These are phyloP conservation scores for Ophiocordyceps camponoti-leonardi DNA, from an alignment of 2,329 filamentous ascomycete species.

Conservation along the genomic window DNA sequence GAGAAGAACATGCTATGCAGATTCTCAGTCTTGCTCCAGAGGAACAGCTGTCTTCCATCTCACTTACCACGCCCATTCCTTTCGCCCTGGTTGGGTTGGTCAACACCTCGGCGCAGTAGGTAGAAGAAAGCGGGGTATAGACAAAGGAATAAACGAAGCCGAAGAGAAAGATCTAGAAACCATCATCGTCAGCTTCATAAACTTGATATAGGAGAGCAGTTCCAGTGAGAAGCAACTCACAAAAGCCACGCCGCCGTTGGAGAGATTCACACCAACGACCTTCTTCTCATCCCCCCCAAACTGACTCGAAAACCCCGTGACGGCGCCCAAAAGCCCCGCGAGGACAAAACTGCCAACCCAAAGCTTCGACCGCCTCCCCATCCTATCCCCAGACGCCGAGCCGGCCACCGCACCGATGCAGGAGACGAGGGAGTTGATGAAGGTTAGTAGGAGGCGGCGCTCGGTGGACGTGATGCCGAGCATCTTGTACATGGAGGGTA, in stretches of 20 bases:
- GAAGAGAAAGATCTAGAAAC: constrained; percentile 28
- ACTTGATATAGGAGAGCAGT: neutral
- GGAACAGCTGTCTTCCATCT: neutral
- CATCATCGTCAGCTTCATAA: constrained; percentile 1
- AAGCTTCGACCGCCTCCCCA: constrained; percentile 22
- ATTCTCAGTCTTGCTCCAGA: constrained; percentile 1
- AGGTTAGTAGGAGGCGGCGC: constrained; percentile 26
- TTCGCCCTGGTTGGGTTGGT: constrained; percentile 16
- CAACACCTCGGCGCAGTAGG: constrained; percentile 17
- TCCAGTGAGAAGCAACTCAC: constrained; percentile 8
- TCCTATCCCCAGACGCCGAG: constrained; percentile 13
- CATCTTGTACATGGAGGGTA: constrained; percentile 32
- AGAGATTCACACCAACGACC: constrained; percentile 14
- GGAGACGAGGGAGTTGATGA: constrained; percentile 19
- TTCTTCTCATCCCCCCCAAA: constrained; percentile 12
- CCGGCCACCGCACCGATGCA: constrained; percentile 20
- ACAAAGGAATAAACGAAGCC: constrained; percentile 33
- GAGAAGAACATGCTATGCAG: constrained; percentile 8
- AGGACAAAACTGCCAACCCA: constrained; percentile 31
- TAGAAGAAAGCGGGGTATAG: constrained; percentile 27
- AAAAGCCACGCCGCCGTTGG: constrained; percentile 28
- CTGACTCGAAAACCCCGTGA: constrained; percentile 27
- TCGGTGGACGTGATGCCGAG: constrained; percentile 35
- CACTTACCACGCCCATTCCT: constrained; percentile 15
- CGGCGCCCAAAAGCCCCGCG: constrained; percentile 26